A percentile compares a stretch with the other conserved stretches of the same genome.
Conservation (phyloP, 176 grass and related monocot species). For the Carex scoparia region DNA sequence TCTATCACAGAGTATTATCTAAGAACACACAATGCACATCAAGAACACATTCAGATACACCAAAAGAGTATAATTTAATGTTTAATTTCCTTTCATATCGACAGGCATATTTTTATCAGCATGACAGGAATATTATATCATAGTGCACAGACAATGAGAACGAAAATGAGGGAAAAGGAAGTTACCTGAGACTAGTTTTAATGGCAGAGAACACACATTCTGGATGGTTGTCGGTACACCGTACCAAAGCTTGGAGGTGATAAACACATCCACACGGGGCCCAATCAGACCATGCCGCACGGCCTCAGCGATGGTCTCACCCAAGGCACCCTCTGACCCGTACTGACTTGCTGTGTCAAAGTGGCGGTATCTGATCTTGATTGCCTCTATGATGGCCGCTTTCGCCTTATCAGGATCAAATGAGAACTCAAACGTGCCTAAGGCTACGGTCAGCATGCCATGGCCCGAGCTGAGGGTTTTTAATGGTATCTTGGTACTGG, state of each 20-base stretch:
- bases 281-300: conserved; percentile 21
- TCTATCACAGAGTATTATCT: no score
- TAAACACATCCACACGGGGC: conserved; percentile 47
- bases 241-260: conserved; percentile 49
- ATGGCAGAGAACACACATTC: conserved; percentile 45
- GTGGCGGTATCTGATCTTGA: conserved; percentile 57
- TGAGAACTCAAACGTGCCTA: conserved; percentile 36
- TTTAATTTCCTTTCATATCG: no score
- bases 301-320: conserved; percentile 35
- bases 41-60: no score
- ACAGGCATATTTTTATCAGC: no score
- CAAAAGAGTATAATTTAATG: no score
- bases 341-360: conserved; percentile 53
- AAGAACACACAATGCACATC: no score
- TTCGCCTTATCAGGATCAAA: neutral
- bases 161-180: neutral
- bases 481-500: conserved; percentile 14
- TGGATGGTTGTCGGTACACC: conserved; percentile 45
- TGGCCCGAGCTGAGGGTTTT: conserved; percentile 26
- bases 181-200: conserved; percentile 39
- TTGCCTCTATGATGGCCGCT: conserved; percentile 36
- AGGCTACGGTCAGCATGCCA: conserved; percentile 37
- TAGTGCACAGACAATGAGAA: neutral
- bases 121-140: no score
- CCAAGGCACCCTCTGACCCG: conserved; percentile 32